phyloP scores from a whole-genome alignment of 2,329 filamentous ascomycete species.

The Calonectria leucothoes region DNA sequence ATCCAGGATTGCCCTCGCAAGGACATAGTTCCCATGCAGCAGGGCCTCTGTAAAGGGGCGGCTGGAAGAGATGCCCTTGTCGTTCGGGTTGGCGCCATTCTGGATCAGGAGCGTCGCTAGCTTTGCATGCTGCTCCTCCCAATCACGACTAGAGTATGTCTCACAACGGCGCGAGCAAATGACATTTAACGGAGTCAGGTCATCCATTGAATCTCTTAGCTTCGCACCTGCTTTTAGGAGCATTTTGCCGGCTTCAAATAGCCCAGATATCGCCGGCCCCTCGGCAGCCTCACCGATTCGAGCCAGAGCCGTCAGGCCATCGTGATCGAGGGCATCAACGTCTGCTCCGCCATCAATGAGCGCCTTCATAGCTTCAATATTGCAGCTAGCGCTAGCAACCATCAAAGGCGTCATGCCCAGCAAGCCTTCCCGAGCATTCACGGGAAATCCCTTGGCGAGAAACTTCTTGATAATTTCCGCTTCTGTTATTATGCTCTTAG shows the following conservation, averaged over 20 bases:
- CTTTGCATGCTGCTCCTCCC: slow-evolving; percentile 41
- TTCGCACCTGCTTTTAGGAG: slow-evolving; percentile 40
- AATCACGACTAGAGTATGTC: slow-evolving; percentile 35
- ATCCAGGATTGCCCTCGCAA: slow-evolving; percentile 38
- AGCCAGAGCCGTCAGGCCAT: slow-evolving; percentile 38
- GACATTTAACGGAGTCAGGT: slow-evolving; percentile 39
- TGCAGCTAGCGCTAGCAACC: slow-evolving; percentile 43
- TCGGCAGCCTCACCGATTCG: slow-evolving; percentile 41
- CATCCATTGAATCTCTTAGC: slow-evolving; percentile 33
- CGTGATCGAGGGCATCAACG: slow-evolving; percentile 39
- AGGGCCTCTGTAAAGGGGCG: slow-evolving; percentile 41
- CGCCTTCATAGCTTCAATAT: slow-evolving; percentile 38
- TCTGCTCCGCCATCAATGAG: slow-evolving; percentile 39
- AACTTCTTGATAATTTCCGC: slow-evolving; percentile 42
- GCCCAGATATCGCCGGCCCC: slow-evolving; percentile 32
- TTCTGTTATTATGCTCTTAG: slow-evolving; percentile 30
- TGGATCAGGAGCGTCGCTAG: slow-evolving; percentile 41
- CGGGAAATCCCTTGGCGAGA: slow-evolving; percentile 39
- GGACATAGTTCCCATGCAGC: slow-evolving; percentile 34
- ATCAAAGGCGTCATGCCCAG: slow-evolving; percentile 44
- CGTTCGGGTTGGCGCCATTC: slow-evolving; percentile 40
- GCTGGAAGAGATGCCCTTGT: slow-evolving; percentile 33
- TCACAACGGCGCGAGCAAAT: slow-evolving; percentile 41
- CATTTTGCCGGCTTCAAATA: slow-evolving; percentile 39
- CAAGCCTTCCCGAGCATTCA: slow-evolving; percentile 38